Evolutionary conservation across 2,329 filamentous ascomycete genomes (phyloP).

Genomic region (Xylaria digitata): DNA sequence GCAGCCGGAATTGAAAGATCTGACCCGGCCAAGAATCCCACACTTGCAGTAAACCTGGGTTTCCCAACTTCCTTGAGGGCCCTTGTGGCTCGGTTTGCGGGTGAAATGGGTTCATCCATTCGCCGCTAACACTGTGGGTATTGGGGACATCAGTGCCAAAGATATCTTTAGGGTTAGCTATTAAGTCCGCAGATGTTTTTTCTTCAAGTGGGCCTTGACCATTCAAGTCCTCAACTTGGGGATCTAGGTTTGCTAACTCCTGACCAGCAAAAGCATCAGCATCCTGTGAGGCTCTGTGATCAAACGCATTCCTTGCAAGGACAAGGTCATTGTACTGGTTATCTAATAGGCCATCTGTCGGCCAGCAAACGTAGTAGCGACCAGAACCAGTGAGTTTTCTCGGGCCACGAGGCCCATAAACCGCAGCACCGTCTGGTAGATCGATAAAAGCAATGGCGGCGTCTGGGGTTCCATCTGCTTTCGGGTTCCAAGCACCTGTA

Average conservation of each 20-base stretch:
- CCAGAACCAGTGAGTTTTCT: conserved; percentile 10
- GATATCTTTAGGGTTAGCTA: conserved; percentile 23
- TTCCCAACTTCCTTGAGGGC: background rate
- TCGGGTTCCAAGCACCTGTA: conserved; percentile 11
- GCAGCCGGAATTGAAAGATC: conserved; percentile 33
- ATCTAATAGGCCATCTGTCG: background rate
- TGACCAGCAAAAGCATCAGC: background rate
- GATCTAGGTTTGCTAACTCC: background rate
- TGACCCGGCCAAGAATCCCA: conserved; percentile 22
- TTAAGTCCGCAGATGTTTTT: background rate
- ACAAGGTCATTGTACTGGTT: conserved; percentile 23
- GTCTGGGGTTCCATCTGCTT: conserved; percentile 22
- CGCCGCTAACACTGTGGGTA: background rate
- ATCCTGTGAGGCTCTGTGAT: background rate
- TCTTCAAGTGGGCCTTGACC: background rate
- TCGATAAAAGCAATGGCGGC: conserved; percentile 23
- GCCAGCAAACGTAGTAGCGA: conserved; percentile 29
- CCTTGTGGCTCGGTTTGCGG: conserved; percentile 7
- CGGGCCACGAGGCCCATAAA: conserved; percentile 14
- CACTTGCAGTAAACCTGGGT: conserved; percentile 4
- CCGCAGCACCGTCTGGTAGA: conserved; percentile 12
- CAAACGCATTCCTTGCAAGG: conserved; percentile 13
- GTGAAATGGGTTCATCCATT: background rate
- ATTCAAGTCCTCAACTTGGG: background rate
- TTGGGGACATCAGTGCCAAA: background rate